A percentile compares a stretch with the other conserved stretches of the same genome.
Conservation (phyloP, 139 green algal species). For the Chlorella sp. region DNA sequence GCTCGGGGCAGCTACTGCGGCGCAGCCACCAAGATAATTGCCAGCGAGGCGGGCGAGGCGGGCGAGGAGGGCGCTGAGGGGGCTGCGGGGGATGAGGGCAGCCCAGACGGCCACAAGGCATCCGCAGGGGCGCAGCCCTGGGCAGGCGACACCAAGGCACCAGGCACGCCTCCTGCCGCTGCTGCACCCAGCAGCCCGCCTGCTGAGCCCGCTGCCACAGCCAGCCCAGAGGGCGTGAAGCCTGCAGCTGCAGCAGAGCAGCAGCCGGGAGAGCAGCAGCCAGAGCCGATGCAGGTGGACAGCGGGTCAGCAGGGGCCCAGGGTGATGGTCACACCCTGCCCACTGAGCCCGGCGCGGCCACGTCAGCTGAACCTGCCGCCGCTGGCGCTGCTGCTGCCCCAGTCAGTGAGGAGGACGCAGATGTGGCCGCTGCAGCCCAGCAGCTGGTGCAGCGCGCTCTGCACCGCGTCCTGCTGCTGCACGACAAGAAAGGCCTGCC, state of each 20-base stretch:
- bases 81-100: not conserved
- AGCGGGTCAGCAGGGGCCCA: not conserved
- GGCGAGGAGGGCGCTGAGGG: not conserved
- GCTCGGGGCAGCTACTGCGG: constrained; percentile 12
- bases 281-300: not conserved
- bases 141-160: not conserved
- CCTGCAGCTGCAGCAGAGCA: not conserved
- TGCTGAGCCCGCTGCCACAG: not conserved
- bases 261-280: not conserved
- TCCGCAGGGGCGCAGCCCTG: not conserved
- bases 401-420: not conserved
- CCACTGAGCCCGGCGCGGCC: not conserved
- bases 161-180: not conserved
- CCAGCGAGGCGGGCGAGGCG: not conserved
- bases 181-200: not conserved
- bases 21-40: constrained; percentile 3
- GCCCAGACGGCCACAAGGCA: too few relatives aligned
- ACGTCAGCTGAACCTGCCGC: not conserved
- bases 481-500: constrained; percentile 22
- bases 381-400: not conserved
- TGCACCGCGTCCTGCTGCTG: constrained; percentile 33
- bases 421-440: not conserved
- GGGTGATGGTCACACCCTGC: not conserved
- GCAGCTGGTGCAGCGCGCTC: not conserved
- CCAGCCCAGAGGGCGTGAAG: not conserved